A percentile compares a stretch with the other conserved stretches of the same genome.
Evolutionary conservation across 176 grass and related monocot species (phyloP).

Genomic region (Carex parvula): DNA sequence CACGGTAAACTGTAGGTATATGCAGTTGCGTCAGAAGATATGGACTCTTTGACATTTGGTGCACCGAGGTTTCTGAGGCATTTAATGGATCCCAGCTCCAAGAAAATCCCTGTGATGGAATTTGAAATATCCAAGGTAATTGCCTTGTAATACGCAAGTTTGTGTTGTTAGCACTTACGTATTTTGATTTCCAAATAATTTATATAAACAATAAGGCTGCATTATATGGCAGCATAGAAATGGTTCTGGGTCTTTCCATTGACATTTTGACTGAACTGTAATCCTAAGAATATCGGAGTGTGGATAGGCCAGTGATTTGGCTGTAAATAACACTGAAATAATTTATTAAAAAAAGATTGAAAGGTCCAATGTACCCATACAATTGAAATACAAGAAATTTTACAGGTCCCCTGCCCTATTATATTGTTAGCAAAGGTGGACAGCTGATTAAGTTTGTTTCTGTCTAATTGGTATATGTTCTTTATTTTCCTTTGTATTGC

Average conservation of each 20-base stretch:
- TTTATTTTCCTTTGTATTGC: neutral
- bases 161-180: neutral
- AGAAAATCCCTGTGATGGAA: conserved; percentile 63
- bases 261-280: neutral
- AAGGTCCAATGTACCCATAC: neutral
- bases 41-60: conserved; percentile 57
- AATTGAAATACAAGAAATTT: neutral
- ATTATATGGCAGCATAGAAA: neutral
- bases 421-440: neutral
- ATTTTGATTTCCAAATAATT: conserved; percentile 6
- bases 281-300: neutral
- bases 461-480: neutral
- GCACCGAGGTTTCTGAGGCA: conserved; percentile 53
- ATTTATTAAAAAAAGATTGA: too few species aligned
- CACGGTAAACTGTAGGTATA: conserved; percentile 34
- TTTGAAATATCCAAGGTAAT: conserved; percentile 51
- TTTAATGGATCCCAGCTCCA: conserved; percentile 57
- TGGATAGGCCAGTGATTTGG: neutral
- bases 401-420: neutral
- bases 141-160: neutral
- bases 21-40: conserved; percentile 55
- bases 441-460: neutral
- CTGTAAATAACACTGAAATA: neutral
- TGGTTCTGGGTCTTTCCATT: neutral
- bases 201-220: neutral